These are phyloP conservation scores for Crithidia brevicula DNA, from an alignment of 208 protist species.

Conservation along the genomic window DNA sequence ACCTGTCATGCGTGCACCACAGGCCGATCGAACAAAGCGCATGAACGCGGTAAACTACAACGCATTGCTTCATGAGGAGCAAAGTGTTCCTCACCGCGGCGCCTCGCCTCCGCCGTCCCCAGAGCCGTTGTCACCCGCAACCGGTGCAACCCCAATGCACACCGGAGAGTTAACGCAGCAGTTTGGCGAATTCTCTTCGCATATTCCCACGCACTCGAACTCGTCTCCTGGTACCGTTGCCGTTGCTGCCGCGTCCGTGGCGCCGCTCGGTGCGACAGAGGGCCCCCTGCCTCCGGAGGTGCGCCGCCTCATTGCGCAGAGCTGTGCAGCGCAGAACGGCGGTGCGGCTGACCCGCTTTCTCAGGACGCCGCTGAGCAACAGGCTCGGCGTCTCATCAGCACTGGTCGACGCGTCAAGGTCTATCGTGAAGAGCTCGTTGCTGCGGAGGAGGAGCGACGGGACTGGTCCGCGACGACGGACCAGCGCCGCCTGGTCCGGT, in stretches of 20 bases:
- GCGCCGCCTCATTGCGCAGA: conserved; percentile 62
- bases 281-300: conserved; percentile 79
- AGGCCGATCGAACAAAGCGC: background rate
- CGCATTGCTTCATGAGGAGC: conserved; percentile 33
- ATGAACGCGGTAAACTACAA: conserved; percentile 50
- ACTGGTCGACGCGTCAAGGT: conserved; percentile 75
- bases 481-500: conserved; percentile 46
- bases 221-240: background rate
- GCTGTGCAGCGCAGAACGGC: conserved; percentile 25
- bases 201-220: no score
- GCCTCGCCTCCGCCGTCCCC: background rate
- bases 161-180: no score
- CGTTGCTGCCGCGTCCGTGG: background rate
- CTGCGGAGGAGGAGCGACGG: conserved; percentile 63
- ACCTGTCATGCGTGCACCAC: background rate
- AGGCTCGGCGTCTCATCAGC: conserved; percentile 81
- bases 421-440: conserved; percentile 79
- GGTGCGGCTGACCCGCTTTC: background rate
- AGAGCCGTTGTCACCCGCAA: background rate
- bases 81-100: background rate
- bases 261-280: conserved; percentile 31
- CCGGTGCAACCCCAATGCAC: background rate
- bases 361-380: conserved; percentile 66
- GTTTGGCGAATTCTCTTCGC: no score
- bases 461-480: conserved; percentile 63